These are phyloP conservation scores for Hyaloperonospora brassicae DNA, from an alignment of 352 stramenopile genomes.

Conservation along the genomic window DNA sequence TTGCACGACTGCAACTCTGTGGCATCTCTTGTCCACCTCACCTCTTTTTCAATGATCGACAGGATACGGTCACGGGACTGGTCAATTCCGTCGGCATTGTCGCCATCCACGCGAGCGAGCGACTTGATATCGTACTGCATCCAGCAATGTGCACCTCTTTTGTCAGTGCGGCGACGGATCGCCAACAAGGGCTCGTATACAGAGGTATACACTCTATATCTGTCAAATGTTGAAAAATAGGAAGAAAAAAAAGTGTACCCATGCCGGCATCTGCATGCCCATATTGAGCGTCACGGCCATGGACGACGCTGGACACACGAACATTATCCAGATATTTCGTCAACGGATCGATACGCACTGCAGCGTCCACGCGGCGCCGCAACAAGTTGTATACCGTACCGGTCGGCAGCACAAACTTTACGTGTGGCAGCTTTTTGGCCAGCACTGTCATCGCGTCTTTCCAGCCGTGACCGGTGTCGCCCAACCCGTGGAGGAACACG, in stretches of 20 bases:
- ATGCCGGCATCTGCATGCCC: slow-evolving; percentile 90
- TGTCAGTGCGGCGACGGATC: neutral
- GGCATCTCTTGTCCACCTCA: neutral
- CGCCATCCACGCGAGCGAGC: slow-evolving; percentile 76
- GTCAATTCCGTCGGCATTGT: slow-evolving; percentile 87
- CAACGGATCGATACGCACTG: neutral
- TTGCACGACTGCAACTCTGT: neutral
- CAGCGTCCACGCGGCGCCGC: neutral
- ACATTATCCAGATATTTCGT: neutral
- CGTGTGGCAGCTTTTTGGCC: slow-evolving; percentile 46
- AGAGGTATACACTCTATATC: neutral
- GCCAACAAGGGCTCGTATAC: neutral
- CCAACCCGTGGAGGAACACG: slow-evolving; percentile 86
- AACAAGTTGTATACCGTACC: slow-evolving; percentile 17
- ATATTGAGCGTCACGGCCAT: slow-evolving; percentile 93
- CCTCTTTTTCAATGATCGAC: slow-evolving; percentile 76
- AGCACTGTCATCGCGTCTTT: slow-evolving; percentile 53
- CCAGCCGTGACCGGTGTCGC: slow-evolving; percentile 87
- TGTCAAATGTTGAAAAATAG: neutral
- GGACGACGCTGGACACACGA: slow-evolving; percentile 37
- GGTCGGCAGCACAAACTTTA: slow-evolving; percentile 74
- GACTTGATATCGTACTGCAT: slow-evolving; percentile 91
- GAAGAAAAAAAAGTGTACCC: slow-evolving; percentile 32
- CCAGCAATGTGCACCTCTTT: neutral
- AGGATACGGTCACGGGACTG: slow-evolving; percentile 60